Percentiles rank a stretch among this genome's conserved stretches.
These are phyloP conservation scores for Aphanomyces cochlioides DNA, from an alignment of 352 stramenopile genomes.

Conservation along the genomic window DNA sequence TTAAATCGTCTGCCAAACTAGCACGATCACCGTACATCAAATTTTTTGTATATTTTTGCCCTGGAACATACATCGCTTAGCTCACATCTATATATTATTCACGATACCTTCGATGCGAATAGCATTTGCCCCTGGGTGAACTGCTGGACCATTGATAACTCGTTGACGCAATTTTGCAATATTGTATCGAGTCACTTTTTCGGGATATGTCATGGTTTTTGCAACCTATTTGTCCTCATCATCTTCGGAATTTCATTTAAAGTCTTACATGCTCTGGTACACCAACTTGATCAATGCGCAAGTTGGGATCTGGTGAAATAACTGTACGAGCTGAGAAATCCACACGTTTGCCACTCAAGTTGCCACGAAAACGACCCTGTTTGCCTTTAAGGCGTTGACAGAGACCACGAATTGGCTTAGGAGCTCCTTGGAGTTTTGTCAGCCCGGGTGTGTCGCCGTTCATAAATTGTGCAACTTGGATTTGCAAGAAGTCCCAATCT, in stretches of 20 bases:
- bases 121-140: constrained; percentile 96
- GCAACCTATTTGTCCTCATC: constrained; percentile 64
- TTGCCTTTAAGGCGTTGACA: constrained; percentile 98
- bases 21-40: constrained; percentile 94
- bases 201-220: constrained; percentile 98
- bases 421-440: constrained; percentile 88
- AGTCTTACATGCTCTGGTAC: constrained; percentile 82
- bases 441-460: constrained; percentile 98
- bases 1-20: constrained; percentile 90
- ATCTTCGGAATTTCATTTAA: not conserved
- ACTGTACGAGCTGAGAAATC: constrained; percentile 99
- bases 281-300: constrained; percentile 92
- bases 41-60: constrained; percentile 85
- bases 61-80: not conserved
- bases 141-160: constrained; percentile 94
- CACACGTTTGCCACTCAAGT: constrained; percentile 98
- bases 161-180: constrained; percentile 94
- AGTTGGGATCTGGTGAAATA: constrained; percentile 98
- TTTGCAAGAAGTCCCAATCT: constrained; percentile 99
- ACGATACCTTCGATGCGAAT: constrained; percentile 63
- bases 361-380: constrained; percentile 97
- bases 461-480: constrained; percentile 96
- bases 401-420: constrained; percentile 95
- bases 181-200: constrained; percentile 97
- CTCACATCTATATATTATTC: not conserved